Evolutionary conservation across 139 green algal genomes (phyloP).

Genomic region (Dunaliella sp.): DNA sequence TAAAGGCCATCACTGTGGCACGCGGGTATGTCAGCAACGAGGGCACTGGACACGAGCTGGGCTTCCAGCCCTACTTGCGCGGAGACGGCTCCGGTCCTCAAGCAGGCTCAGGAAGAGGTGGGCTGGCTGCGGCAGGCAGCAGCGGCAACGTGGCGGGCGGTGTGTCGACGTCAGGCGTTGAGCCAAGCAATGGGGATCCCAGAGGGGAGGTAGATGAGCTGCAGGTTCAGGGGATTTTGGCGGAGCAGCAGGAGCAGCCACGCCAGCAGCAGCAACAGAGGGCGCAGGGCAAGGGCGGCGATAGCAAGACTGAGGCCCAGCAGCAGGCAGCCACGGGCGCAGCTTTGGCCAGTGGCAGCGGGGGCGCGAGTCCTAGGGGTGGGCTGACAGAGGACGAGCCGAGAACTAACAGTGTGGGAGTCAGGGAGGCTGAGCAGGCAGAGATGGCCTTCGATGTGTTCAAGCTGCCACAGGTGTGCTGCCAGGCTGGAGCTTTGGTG

Average conservation of each 20-base stretch:
- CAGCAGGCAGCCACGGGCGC: neutral
- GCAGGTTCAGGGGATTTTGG: neutral
- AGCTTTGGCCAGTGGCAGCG: constrained; percentile 1
- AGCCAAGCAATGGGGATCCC: neutral
- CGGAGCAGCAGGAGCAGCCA: neutral
- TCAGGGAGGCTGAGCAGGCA: constrained; percentile 11
- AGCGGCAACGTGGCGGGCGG: neutral
- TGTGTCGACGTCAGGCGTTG: neutral
- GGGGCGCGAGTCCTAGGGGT: neutral
- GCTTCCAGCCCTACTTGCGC: constrained; percentile 44
- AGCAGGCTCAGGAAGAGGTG: too few species aligned
- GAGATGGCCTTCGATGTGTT: constrained; percentile 50
- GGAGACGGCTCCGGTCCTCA: neutral
- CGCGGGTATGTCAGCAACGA: constrained; percentile 41
- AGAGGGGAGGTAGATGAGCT: neutral
- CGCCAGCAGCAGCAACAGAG: neutral
- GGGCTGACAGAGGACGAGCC: neutral
- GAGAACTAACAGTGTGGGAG: too few species aligned
- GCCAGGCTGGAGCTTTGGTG: neutral
- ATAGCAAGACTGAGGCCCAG: neutral
- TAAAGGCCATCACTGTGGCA: constrained; percentile 43
- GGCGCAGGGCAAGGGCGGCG: neutral
- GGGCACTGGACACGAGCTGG: constrained; percentile 38
- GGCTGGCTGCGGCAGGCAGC: constrained; percentile 12
- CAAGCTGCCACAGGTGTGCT: constrained; percentile 33